phyloP scores from a whole-genome alignment of 495 filamentous ascomycete genomes.

The Xylaria flabelliformis region DNA sequence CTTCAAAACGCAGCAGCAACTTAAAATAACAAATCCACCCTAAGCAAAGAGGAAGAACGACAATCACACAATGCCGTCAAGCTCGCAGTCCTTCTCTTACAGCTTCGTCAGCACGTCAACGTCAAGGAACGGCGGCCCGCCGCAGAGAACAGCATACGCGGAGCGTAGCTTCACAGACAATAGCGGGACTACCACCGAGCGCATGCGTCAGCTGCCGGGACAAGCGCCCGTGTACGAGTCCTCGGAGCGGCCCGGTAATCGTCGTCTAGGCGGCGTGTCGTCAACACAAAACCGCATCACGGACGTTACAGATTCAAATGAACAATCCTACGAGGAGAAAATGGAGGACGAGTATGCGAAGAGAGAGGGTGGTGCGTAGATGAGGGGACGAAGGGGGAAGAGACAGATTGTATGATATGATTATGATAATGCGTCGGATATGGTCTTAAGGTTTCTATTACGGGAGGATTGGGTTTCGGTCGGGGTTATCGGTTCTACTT shows the following conservation, averaged over 20 bases:
- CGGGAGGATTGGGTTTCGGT: neutral
- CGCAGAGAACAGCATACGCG: constrained; percentile 12
- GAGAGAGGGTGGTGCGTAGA: constrained; percentile 70
- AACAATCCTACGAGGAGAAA: constrained; percentile 66
- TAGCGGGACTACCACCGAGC: constrained; percentile 23
- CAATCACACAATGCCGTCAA: constrained; percentile 13
- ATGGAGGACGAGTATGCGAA: constrained; percentile 84
- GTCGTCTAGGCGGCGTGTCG: neutral
- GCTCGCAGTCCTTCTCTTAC: constrained; percentile 26
- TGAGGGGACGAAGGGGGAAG: neutral
- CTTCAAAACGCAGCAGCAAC: neutral
- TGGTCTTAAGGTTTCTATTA: neutral
- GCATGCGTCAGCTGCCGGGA: constrained; percentile 22
- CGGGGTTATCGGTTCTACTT: neutral
- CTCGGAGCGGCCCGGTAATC: neutral
- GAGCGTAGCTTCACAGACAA: constrained; percentile 26
- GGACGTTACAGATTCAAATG: constrained; percentile 37
- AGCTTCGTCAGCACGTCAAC: constrained; percentile 33
- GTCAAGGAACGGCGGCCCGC: constrained; percentile 18
- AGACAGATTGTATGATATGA: neutral
- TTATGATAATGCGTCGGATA: neutral
- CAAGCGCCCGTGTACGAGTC: constrained; percentile 27
- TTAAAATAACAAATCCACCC: neutral
- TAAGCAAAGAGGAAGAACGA: neutral
- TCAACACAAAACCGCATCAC: constrained; percentile 28